Evolutionary conservation across 371 early-diverging fungal genomes (phyloP), one percentile per base, ranked within the genome.

Genomic region (Mucor mucedo): DNA sequence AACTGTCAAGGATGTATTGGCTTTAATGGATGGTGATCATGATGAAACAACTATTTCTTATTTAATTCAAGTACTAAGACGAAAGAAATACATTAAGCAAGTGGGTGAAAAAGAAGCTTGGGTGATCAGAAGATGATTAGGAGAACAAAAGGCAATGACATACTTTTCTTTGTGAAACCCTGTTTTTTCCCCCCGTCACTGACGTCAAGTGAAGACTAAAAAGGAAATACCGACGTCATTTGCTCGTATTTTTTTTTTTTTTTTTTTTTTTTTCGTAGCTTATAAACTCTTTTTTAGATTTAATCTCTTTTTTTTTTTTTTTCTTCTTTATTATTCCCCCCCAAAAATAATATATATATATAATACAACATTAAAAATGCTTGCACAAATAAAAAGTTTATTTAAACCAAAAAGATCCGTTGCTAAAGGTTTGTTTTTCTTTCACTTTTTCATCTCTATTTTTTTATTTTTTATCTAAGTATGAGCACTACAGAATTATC

Each of bases 71-170:
- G 13, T 75, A 35, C 61, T 80, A 2, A 52, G 45, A 9, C 62
- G 72, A 5, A 66, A 66, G 48, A 63, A 60, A 29, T 80, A 64
- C 41, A 21, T 77, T n/a, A 77, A 55, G 62, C 55, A 60, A 21
- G 75, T 69, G 40, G 65, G 69, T 32, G 42, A 66, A 27, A 55
- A 32, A 33, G 52, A 62, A 2, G 72, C 70, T 39, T 77, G 77
- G 77, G 71, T 68, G 14, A 29, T 76, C 33, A 64, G 73, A 52
- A 57, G 59, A 58, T 61, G 35, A 60, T 44, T 13, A 50, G n/a
- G 2, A 47, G 16, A n/a, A n/a, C n/a, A n/a, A n/a, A n/a, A 48
- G 30, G 5, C 28, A 42, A 27, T 44, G 42, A 28, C 58, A 57
- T 11, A 44, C 16, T 14, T 2, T n/a, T n/a, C n/a, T n/a, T n/a